Base-by-base conservation (phyloP, 1,139 yeast genomes). In the Candida buenavistaensis region DNA sequence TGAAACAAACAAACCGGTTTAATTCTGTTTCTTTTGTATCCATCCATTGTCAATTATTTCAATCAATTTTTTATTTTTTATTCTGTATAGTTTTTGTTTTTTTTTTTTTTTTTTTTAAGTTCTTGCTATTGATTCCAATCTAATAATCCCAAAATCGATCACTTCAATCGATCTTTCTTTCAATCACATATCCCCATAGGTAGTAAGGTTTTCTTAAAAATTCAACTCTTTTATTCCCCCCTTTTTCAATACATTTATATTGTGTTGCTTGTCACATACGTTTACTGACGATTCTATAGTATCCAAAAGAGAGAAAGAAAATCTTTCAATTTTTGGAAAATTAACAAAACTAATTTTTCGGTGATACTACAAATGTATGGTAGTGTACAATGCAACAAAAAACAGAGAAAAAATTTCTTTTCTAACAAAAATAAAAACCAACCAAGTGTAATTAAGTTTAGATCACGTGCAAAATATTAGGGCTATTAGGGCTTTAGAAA, bases 261-360 rank as follows among this genome's bases (percentile, higher is more conserved):
- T 15, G 27, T 16, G 10, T 16, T n/a, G n/a, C n/a, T n/a, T n/a
- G n/a, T n/a, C 28, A 30, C 41, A 38, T 38, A 38, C 41, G 37
- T 38, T 38, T 36, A 32, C 32, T 43, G 42, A 39, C 43, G 47
- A 38, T 44, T 44, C 44, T 41, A 28, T 44, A 38, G 41, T 37
- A 41, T 35, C 28, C 32, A 33, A 31, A 32, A 33, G 35, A 42
- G 40, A 35, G 36, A 33, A 33, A 39, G 36, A 36, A 33, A 29
- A 29, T 29, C 32, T 28, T 15, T 23, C 23, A 30, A 17, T 24
- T 23, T 13, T 24, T n/a, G n/a, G n/a, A 15, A 24, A 23, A 30
- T 23, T 16, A 30, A 11, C 28, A 15, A 15, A 24, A 21, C 16
- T 24, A 17, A 13, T 28, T 23, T 23, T 28, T 28, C 10, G 36